Conservation (phyloP, 768 basidiomycete species). For the Coprinopsis sp. region DNA sequence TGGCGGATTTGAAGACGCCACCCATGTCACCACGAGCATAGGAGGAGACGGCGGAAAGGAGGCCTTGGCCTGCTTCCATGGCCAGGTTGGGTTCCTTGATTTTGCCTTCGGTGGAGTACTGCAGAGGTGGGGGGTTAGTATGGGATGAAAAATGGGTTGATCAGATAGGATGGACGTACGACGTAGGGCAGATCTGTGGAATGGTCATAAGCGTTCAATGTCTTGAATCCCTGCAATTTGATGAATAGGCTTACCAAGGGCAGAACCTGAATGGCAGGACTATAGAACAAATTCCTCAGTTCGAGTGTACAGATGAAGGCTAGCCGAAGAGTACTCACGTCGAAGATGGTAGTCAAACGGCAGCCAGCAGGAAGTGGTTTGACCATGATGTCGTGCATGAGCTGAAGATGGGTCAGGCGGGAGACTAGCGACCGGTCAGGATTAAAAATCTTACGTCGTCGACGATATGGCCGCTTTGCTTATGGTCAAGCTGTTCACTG, state of each 20-base stretch:
- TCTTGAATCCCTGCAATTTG: neutral
- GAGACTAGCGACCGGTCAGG: neutral
- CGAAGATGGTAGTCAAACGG: constrained; percentile 79
- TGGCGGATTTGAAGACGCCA: constrained; percentile 70
- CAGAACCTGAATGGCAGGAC: constrained; percentile 90
- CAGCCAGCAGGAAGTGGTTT: constrained; percentile 79
- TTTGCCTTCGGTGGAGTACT: constrained; percentile 95
- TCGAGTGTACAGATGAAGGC: neutral
- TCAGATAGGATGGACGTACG: constrained; percentile 30
- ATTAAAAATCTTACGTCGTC: constrained; percentile 66
- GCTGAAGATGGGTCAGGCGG: constrained; percentile 26
- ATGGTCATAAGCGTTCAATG: neutral
- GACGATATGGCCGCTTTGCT: constrained; percentile 70
- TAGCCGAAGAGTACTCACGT: constrained; percentile 43
- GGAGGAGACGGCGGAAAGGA: constrained; percentile 71
- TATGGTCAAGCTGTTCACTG: constrained; percentile 36
- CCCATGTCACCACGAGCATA: constrained; percentile 79
- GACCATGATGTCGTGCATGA: constrained; percentile 79
- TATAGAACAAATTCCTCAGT: constrained; percentile 22
- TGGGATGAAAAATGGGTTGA: neutral
- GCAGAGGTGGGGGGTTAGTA: constrained; percentile 2
- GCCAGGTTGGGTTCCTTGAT: constrained; percentile 91
- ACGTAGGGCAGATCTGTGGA: constrained; percentile 63
- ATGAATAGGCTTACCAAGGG: constrained; percentile 62
- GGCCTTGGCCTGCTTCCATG: constrained; percentile 81